phyloP scores from a whole-genome alignment of 139 green algal species.

The Picochlorum sp. region DNA sequence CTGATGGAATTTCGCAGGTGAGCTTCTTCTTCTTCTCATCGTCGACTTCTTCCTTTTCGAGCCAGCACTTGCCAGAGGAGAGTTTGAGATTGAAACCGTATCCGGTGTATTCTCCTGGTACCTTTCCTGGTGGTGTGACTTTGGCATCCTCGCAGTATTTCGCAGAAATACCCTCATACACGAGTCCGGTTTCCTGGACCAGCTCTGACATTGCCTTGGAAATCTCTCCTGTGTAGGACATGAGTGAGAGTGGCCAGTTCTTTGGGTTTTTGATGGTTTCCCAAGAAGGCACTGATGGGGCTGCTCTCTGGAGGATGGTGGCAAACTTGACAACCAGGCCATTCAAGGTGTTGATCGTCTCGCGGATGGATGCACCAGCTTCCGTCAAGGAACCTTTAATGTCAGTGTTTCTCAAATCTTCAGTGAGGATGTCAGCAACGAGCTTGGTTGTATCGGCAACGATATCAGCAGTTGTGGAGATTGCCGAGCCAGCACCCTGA shows the following conservation, averaged over 20 bases:
- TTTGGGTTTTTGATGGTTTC: conserved; percentile 2
- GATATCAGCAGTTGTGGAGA: neutral
- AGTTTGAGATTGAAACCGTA: neutral
- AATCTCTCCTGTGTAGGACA: neutral
- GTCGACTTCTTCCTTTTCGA: no score
- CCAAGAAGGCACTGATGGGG: neutral
- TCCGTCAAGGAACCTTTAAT: neutral
- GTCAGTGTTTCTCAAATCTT: neutral
- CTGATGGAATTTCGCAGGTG: conserved; percentile 20
- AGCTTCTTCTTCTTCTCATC: conserved; percentile 1
- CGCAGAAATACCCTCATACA: conserved; percentile 5
- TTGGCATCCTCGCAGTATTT: conserved; percentile 1
- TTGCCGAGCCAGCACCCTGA: no score
- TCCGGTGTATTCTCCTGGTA: conserved; percentile 6
- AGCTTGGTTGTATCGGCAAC: neutral
- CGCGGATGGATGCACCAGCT: neutral
- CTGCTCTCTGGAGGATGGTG: neutral
- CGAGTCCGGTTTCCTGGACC: neutral
- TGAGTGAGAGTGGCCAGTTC: neutral
- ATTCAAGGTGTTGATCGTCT: neutral
- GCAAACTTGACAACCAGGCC: neutral
- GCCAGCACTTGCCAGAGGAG: neutral
- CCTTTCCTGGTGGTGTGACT: conserved; percentile 6
- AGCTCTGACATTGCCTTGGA: neutral
- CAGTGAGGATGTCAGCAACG: neutral